A percentile compares a stretch with the other conserved stretches of the same genome.
These are phyloP conservation scores for Apiospora hydei DNA, from an alignment of 2,329 filamentous ascomycete species.

Conservation along the genomic window DNA sequence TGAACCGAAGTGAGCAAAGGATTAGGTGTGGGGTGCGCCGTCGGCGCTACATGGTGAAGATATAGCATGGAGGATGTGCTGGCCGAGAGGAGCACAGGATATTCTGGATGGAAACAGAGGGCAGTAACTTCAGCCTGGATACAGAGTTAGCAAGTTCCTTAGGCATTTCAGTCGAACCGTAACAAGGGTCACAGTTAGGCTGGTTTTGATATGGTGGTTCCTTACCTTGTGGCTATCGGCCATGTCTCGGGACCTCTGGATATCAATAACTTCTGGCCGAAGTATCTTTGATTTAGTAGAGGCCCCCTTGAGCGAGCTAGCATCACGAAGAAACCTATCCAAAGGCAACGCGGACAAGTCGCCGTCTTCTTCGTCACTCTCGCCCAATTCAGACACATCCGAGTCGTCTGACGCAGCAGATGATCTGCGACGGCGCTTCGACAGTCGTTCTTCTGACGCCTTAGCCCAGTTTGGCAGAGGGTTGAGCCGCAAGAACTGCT, in stretches of 20 bases:
- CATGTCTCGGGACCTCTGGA: slow-evolving; percentile 88
- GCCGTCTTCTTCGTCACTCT: slow-evolving; percentile 45
- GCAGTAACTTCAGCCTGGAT: slow-evolving; percentile 72
- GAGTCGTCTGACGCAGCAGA: slow-evolving; percentile 54
- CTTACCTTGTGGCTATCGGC: slow-evolving; percentile 73
- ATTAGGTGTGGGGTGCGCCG: slow-evolving; percentile 79
- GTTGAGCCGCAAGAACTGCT: slow-evolving; percentile 73
- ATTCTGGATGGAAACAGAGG: slow-evolving; percentile 87
- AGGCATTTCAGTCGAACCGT: background rate
- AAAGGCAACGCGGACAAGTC: slow-evolving; percentile 77
- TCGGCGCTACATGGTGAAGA: slow-evolving; percentile 86
- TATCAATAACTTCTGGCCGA: slow-evolving; percentile 86
- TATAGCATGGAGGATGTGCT: slow-evolving; percentile 86
- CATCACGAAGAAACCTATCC: slow-evolving; percentile 79
- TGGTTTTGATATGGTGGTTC: background rate
- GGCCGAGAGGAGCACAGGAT: slow-evolving; percentile 88
- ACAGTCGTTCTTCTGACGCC: slow-evolving; percentile 56
- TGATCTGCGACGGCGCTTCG: slow-evolving; percentile 58
- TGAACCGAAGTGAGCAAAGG: slow-evolving; percentile 91
- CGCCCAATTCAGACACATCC: slow-evolving; percentile 36
- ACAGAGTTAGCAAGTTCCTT: background rate
- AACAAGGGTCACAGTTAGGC: background rate
- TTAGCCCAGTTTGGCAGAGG: slow-evolving; percentile 68
- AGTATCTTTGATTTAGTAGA: slow-evolving; percentile 72
- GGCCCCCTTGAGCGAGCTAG: slow-evolving; percentile 68